Evolutionary conservation across 148 eudicot species (phyloP), one percentile per base, ranked within the genome.

Genomic region (Nyssa sinensis): DNA sequence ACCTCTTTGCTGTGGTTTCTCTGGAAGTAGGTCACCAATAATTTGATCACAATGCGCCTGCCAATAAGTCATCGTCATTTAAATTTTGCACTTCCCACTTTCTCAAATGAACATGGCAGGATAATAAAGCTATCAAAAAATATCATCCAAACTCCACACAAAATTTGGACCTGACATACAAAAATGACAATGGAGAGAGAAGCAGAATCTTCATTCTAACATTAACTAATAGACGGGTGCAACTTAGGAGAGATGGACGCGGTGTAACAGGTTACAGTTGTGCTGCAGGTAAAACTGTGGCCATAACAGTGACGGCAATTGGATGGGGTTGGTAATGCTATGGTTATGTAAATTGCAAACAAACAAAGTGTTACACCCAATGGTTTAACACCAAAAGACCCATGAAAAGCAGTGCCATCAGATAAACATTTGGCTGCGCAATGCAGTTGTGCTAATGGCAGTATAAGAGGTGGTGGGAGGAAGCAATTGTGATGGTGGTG

Each of bases 1-100:
- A 95, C 99, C 99, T 95, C 99, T 90, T 82, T 95, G 76, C 96
- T 95, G 81, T 95, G 99, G 84, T 95, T 95, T 84, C 93, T 86
- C 79, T 95, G 97, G 78, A 95, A 95, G 84, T 95, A 95, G 16
- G 99, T 95, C 86, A 95, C 97, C 82, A 95, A 78, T 75, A 95
- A 81, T 79, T 95, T 95, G 86, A 95, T 92, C 79, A 95, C 99
- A 69, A 95, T 95, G 75, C 99, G 99, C 96, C 99, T 95, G 91
- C 74, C 71, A 80, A 79, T 78, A 79, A 77, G 39, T 44, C 31
- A 74, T 39, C 17, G 44, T 70, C 49, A 73, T 33, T 12, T 37
- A 24, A 1, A 67, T 3, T 29, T 16, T 64, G 23, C 14, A 30
- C 32, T 31, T 67, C 7, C 62, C 25, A 35, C 6, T 31, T 58